Conservation (phyloP, 179 eudicot species). For the Corrigiola litoralis region DNA sequence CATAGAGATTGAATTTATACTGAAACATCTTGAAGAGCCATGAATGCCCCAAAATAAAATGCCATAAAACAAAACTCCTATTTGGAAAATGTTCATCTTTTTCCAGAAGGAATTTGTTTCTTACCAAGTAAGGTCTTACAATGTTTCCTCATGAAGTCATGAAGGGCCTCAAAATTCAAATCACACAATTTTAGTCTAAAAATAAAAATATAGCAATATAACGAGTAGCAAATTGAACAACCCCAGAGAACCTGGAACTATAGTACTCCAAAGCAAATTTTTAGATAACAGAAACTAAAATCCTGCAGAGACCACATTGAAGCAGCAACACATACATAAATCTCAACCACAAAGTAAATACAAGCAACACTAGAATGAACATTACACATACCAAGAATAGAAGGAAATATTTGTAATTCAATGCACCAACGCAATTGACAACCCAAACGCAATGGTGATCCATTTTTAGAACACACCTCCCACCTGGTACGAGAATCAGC, state of each 20-base stretch:
- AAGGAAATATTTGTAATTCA: constrained; percentile 94
- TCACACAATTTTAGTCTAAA: background rate
- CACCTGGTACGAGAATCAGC: constrained; percentile 50
- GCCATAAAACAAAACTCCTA: too few relatives aligned
- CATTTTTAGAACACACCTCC: constrained; percentile 92
- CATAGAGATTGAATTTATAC: too few relatives aligned
- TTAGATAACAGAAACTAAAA: background rate
- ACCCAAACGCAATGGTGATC: constrained; percentile 99
- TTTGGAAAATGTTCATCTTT: too few relatives aligned
- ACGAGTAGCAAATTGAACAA: too few relatives aligned
- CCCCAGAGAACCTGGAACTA: background rate
- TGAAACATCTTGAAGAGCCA: too few relatives aligned
- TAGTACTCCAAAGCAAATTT: background rate
- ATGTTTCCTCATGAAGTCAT: too few relatives aligned
- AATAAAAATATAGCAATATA: background rate
- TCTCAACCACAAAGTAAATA: background rate
- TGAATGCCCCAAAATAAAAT: too few relatives aligned
- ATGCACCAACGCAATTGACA: constrained; percentile 97
- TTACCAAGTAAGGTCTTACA: too few relatives aligned
- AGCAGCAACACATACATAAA: constrained; percentile 7
- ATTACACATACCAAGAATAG: constrained; percentile 75
- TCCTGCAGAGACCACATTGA: background rate
- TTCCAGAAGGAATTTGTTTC: too few relatives aligned
- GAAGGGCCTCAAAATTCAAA: too few relatives aligned
- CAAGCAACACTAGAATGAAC: background rate